A percentile compares a stretch with the other conserved stretches of the same genome.
These are phyloP conservation scores for Cynanchum wilfordii DNA, from an alignment of 257 asterid genomes.

Conservation along the genomic window DNA sequence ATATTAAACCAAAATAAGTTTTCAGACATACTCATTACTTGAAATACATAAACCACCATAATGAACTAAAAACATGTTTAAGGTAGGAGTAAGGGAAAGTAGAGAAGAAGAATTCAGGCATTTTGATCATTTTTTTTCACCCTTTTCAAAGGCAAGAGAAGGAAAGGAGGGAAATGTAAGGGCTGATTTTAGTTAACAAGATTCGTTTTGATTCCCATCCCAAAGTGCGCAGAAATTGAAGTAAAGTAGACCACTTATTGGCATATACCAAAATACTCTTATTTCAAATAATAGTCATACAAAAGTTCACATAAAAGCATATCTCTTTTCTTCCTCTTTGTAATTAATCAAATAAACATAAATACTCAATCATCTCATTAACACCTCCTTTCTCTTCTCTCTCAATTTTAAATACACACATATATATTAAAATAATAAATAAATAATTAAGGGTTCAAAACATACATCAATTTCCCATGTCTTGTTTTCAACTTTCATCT, in stretches of 20 bases:
- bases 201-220: neutral
- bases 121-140: too few relatives aligned
- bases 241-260: too few relatives aligned
- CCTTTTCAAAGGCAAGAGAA: neutral
- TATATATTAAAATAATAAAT: neutral
- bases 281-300: too few relatives aligned
- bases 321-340: too few relatives aligned
- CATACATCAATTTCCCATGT: slow-evolving; percentile 95
- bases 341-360: too few relatives aligned
- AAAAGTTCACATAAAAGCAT: too few relatives aligned
- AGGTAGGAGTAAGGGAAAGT: too few relatives aligned
- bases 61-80: neutral
- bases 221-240: neutral
- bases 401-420: too few relatives aligned
- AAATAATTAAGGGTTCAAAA: slow-evolving; percentile 12
- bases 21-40: neutral
- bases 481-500: slow-evolving; percentile 94
- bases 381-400: neutral
- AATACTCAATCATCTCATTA: neutral
- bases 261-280: too few relatives aligned
- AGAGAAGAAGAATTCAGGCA: too few relatives aligned
- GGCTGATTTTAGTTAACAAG: neutral
- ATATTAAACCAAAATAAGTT: neutral
- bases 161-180: neutral
- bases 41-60: neutral